phyloP scores from a whole-genome alignment of 495 filamentous ascomycete genomes.

The Penicillium bialowiezense region DNA sequence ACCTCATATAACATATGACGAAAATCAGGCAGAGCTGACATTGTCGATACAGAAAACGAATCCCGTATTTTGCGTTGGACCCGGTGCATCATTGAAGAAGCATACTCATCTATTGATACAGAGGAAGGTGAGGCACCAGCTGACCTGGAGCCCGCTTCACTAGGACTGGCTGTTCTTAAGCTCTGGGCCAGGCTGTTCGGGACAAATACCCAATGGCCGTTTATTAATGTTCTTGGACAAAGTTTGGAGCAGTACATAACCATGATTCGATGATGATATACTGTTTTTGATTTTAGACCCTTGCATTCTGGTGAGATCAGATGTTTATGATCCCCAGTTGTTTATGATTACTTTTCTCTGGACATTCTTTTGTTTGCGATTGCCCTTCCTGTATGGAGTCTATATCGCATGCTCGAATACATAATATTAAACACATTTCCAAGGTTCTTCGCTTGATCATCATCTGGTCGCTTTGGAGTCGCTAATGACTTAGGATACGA shows the following conservation, averaged over 20 bases:
- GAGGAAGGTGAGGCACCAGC: slow-evolving; percentile 25
- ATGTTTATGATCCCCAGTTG: no score
- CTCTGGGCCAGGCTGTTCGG: slow-evolving; percentile 39
- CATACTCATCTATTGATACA: slow-evolving; percentile 36
- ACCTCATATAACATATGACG: background rate
- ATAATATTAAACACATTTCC: no score
- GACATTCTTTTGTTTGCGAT: no score
- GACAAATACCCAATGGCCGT: slow-evolving; percentile 39
- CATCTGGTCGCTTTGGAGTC: no score
- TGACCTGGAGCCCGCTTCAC: slow-evolving; percentile 24
- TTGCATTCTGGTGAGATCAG: no score
- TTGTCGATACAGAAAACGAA: slow-evolving; percentile 33
- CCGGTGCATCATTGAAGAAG: slow-evolving; percentile 36
- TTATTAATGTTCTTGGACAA: slow-evolving; percentile 39
- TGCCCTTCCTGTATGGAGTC: no score
- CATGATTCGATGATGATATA: slow-evolving; percentile 23
- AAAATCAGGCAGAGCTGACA: background rate
- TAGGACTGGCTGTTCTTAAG: slow-evolving; percentile 33
- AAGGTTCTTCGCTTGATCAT: no score
- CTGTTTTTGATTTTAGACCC: no score
- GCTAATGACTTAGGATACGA: background rate
- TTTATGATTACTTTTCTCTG: no score
- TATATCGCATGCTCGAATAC: no score
- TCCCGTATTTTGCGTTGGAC: slow-evolving; percentile 39
- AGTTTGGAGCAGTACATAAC: slow-evolving; percentile 34